These are phyloP conservation scores for Cutaneotrichosporon sp. DNA, from an alignment of 1,284 basidiomycete species.

Conservation along the genomic window DNA sequence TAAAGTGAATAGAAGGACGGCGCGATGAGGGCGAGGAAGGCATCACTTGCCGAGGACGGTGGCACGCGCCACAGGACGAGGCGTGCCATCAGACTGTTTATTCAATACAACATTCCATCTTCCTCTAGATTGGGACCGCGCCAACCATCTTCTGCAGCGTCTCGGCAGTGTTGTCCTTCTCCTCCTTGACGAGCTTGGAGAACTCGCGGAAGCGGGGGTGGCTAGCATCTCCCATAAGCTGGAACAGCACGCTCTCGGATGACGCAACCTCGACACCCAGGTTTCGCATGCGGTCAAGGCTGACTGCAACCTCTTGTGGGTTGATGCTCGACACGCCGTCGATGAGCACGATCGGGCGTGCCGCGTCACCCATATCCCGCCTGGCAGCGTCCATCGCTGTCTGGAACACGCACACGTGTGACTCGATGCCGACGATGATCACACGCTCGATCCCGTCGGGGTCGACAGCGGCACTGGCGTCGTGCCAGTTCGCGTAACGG, in stretches of 20 bases:
- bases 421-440: slow-evolving; percentile 84
- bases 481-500: slow-evolving; percentile 12
- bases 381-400: slow-evolving; percentile 62
- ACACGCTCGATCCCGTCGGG: slow-evolving; percentile 58
- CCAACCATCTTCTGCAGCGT: slow-evolving; percentile 16
- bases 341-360: slow-evolving; percentile 63
- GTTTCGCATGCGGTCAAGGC: slow-evolving; percentile 64
- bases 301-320: slow-evolving; percentile 54
- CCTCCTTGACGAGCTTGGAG: slow-evolving; percentile 70
- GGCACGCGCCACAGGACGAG: background rate
- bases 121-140: slow-evolving; percentile 4
- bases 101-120: slow-evolving; percentile 4
- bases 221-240: slow-evolving; percentile 65
- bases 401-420: slow-evolving; percentile 86
- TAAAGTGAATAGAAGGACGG: too few relatives aligned
- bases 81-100: background rate
- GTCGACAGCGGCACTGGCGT: slow-evolving; percentile 1
- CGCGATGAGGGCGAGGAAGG: too few relatives aligned
- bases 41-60: background rate
- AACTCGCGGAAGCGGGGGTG: slow-evolving; percentile 72
- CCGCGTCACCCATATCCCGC: slow-evolving; percentile 36
- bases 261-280: slow-evolving; percentile 75
- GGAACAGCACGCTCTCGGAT: slow-evolving; percentile 76
- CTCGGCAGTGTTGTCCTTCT: slow-evolving; percentile 63
- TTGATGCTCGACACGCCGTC: slow-evolving; percentile 85